These are phyloP conservation scores for Noccaea bulbosa DNA, from an alignment of 345 rosid species.

Conservation along the genomic window DNA sequence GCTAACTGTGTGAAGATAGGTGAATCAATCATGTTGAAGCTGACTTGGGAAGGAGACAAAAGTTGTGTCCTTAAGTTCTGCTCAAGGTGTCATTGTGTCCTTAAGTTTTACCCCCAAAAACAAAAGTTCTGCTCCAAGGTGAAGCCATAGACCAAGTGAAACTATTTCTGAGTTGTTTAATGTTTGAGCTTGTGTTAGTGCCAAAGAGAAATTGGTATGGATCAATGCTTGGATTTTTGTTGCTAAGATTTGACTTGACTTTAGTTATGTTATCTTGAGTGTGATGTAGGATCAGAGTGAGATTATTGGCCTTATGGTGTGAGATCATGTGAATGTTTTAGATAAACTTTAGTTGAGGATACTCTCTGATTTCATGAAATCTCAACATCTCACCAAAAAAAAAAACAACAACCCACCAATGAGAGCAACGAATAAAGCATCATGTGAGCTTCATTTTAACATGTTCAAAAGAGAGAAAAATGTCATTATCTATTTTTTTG, in stretches of 20 bases:
- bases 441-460: neutral
- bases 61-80: conserved; percentile 30
- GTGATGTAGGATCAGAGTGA: conserved; percentile 2
- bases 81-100: conserved; percentile 18
- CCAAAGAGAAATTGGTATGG: neutral
- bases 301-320: neutral
- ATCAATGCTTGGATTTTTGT: neutral
- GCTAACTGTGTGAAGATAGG: conserved; percentile 34
- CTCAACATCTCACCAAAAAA: neutral
- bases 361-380: neutral
- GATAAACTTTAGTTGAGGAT: neutral
- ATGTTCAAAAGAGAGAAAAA: neutral
- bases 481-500: too few species aligned
- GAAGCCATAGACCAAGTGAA: conserved; percentile 22
- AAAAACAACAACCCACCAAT: neutral
- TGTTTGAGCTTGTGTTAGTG: neutral
- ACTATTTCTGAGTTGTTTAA: neutral
- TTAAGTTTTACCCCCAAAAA: neutral
- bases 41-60: conserved; percentile 21
- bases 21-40: conserved; percentile 17
- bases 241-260: neutral
- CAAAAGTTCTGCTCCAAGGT: conserved; percentile 19
- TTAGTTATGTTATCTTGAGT: neutral
- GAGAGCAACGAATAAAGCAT: neutral
- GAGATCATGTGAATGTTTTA: too few species aligned